Evolutionary conservation across 2,329 filamentous ascomycete genomes (phyloP), one percentile per base, ranked within the genome.

Genomic region (Didymellaceae sp.): DNA sequence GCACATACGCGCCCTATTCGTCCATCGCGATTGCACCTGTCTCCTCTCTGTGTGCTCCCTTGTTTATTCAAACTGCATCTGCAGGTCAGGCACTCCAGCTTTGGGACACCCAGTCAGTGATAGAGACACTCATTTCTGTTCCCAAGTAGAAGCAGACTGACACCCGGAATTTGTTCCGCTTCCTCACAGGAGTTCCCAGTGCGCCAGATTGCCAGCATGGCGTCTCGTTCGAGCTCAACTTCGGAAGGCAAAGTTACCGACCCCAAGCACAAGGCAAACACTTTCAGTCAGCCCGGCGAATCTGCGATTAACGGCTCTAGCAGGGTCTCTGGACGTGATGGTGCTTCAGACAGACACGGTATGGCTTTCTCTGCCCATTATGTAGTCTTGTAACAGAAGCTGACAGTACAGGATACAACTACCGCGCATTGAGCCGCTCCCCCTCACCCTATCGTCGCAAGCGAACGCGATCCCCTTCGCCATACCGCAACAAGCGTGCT

Each of bases 91-190:
- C 57, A 48, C 57, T 59, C 54, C 52, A 57, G 52, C 56, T 61
- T 43, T 54, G 62, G 63, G 65, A 66, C 60, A 66, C 52, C 56
- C 65, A 72, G 68, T 72, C 67, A 72, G 69, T 72, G 63, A 65
- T 59, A 67, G 61, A 66, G 65, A 63, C 61, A 65, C 60, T 67
- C 56, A 59, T 54, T 51, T 58, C 52, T 55, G 52, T 41, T 54
- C 43, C 43, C 56, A 57, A 48, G 33, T 64, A 69, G 61, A 67
- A 65, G 58, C 58, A 62, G 51, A 59, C 68, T 72, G 66, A 70
- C 67, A 25, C 62, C 52, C 56, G 55, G 56, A 54, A 58, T 31
- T 37, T 40, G 28, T 43, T 57, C 26, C 42, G 39, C 53, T 45
- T 51, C 45, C 21, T 32, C 54, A 34, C 41, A 62, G 53, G 40